Base-by-base conservation (phyloP, 2,329 filamentous ascomycete species). In the Phaeosphaeria sp. region DNA sequence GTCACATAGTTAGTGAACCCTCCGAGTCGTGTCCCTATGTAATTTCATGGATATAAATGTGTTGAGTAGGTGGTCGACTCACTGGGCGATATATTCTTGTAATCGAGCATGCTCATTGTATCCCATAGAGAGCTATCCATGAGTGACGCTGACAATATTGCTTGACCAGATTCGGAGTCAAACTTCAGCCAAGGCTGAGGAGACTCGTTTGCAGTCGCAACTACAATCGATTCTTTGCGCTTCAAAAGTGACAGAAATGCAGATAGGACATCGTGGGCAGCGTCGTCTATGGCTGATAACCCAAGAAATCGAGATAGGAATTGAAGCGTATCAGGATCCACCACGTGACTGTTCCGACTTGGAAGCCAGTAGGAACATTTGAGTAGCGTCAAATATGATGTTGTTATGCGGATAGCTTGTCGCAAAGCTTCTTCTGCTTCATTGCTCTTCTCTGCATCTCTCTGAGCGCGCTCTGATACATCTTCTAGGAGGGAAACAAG, bases 291-390 rank as follows among this genome's bases (percentile, higher is more conserved):
- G 3, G 44, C 58, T 6, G 69, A 57, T 10, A 50, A 36, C 9
- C 68, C 67, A 39, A 74, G 23, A 17, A 71, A 68, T 17, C 50
- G 43, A 17, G 69, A 53, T 6, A 77, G 52, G 9, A 64, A 11
- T 15, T 58, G 33, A 10, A 69, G 43, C 15, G 63, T 52, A n/a
- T 54, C 48, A 2, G 60, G 58, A 17, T 57, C 59, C 13, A 74
- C 54, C 30, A 67, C 63, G 41, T 74, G 71, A 15, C 57, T 47
- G 23, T 55, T 54, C 9, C 57, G 51, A 1, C 51, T 36, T 2
- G 72, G 65, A 6, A 73, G 62, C 72, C 71, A 75, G 52, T 67
- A 75, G 3, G 69, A 75, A 56, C 65, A 67, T 53, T 72, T 72
- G 22, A 76, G 55, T 36, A 76, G 73, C 6, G 52, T 59, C 11